Evolutionary conservation across 768 basidiomycete species (phyloP), one percentile per base, ranked within the genome.

Genomic region (Trametes punicea): DNA sequence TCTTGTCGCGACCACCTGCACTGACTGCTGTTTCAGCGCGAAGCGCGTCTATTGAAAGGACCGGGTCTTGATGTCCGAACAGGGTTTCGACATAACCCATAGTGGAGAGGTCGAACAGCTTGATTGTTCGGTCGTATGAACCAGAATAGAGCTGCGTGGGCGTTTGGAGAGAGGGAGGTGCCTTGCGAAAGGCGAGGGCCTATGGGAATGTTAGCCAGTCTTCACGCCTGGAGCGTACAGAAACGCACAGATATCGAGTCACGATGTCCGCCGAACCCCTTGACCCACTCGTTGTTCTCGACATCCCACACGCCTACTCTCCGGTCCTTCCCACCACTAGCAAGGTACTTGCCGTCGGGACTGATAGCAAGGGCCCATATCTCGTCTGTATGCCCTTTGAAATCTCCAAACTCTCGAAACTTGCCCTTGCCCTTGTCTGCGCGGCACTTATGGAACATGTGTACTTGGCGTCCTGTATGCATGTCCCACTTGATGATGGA

Each of bases 11-110:
- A 0, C 85, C 90, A 18, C 96, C 97, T 5, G 88, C 88, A 31
- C 87, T 94, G 18, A 98, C 83, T 15, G 88, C 90, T 1, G 85
- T 84, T 63, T 98, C 93, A 6, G 83, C 83, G 30, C 89, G 84
- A 15, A 98, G 80, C 6, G 92, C 79, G 60, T 94, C 91, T 5
- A 99, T 65, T 4, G 80, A 75, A 15, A 90, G 74, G 26, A 97
- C 83, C 26, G 83, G 81, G 65, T 98, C 95, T 73, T 98, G 96
- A 68, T 99, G 97, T 1, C 97, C 97, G 67, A 96, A 99, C 4
- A 98, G 76, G 7, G 96, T 98, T 70, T 99, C 96, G 53, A 98
- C 87, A 65, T 94, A 93, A 9, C 92, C 93, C 79, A 96, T 82
- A 5, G 91, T 90, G 9, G 74, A 80, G 42, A 81, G 74, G 68